Conservation (phyloP, 2,329 filamentous ascomycete species). For the Camptophora hylomeconis region DNA sequence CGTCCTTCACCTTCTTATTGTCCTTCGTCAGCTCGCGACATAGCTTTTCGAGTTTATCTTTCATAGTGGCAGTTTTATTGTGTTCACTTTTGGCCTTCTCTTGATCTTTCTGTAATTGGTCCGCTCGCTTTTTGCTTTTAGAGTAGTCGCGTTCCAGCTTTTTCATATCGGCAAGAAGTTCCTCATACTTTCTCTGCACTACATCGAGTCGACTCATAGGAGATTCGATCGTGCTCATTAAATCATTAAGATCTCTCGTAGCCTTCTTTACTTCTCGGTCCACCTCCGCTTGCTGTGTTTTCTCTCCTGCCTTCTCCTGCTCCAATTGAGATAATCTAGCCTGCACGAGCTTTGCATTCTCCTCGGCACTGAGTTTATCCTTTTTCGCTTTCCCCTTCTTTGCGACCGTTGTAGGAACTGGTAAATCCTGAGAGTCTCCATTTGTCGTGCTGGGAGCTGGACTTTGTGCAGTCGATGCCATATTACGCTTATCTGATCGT, state of each 20-base stretch:
- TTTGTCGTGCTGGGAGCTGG: slow-evolving; percentile 30
- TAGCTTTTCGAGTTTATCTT: slow-evolving; percentile 93
- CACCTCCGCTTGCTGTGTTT: slow-evolving; percentile 91
- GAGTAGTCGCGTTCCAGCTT: slow-evolving; percentile 84
- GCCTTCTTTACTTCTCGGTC: slow-evolving; percentile 91
- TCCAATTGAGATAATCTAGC: slow-evolving; percentile 93
- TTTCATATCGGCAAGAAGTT: slow-evolving; percentile 89
- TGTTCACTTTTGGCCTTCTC: slow-evolving; percentile 79
- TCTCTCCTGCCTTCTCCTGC: slow-evolving; percentile 82
- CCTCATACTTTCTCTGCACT: slow-evolving; percentile 79
- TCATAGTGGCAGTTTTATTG: slow-evolving; percentile 78
- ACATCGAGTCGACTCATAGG: slow-evolving; percentile 84
- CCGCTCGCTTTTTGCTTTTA: slow-evolving; percentile 90
- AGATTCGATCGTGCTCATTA: slow-evolving; percentile 77
- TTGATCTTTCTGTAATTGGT: slow-evolving; percentile 92
- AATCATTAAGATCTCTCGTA: slow-evolving; percentile 75
- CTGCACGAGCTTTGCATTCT: slow-evolving; percentile 81
- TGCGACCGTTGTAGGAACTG: slow-evolving; percentile 33
- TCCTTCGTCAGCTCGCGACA: slow-evolving; percentile 90
- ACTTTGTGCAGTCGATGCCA: too few relatives aligned
- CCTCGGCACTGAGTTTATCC: slow-evolving; percentile 77
- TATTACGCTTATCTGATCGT: too few relatives aligned
- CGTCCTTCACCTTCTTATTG: slow-evolving; percentile 97
- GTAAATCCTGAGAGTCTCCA: slow-evolving; percentile 29
- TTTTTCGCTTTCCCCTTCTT: slow-evolving; percentile 61